Evolutionary conservation across 805 yeast genomes (phyloP), one percentile per base, ranked within the genome.

Genomic region (Yamadazyma ubonensis): DNA sequence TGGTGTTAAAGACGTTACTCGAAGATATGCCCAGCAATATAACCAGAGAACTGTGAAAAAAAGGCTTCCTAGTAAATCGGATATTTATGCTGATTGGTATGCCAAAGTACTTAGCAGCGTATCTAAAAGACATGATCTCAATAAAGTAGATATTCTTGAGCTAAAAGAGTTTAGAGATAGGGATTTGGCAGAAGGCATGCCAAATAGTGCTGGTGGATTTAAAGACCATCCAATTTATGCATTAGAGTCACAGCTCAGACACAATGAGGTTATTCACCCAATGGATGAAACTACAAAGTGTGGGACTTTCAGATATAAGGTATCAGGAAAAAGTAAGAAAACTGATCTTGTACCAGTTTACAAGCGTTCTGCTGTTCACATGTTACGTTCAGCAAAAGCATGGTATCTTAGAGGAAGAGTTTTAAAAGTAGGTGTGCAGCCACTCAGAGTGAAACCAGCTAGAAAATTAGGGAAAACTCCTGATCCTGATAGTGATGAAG

Each of bases 371-470:
- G 79, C 82, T 50, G 87, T 93, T 2, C 70, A 77, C 34, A 53
- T 53, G 2, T 73, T 90, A 15, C 69, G 80, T 42, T 79, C 95
- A 0, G 86, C 96, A 0, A 81, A 79, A 50, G 88, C 85, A 1
- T 93, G 98, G 98, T 86, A 82, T 53, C 73, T 84, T 61, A 65
- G 73, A 31, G 99, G 99, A 0, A 64, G 96, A 15, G 71, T 80
- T 0, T 58, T 93, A 26, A 86, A 80, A 51, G 58, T 79, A 0
- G 96, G 95, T 0, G 80, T 70, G 26, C 78, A 79, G 46, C 83
- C 93, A 0, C 53, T 81, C 49, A 78, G 82, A 48, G 61, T 70
- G 5, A 47, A 47, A 20, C 28, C 16, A 4, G 33, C 20, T 2
- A 38, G 32, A 12, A 38, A 30, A 19, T 23, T 46, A 10, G 36